Conservation (phyloP, 768 basidiomycete genomes). For the Leccinum aurantiacum region DNA sequence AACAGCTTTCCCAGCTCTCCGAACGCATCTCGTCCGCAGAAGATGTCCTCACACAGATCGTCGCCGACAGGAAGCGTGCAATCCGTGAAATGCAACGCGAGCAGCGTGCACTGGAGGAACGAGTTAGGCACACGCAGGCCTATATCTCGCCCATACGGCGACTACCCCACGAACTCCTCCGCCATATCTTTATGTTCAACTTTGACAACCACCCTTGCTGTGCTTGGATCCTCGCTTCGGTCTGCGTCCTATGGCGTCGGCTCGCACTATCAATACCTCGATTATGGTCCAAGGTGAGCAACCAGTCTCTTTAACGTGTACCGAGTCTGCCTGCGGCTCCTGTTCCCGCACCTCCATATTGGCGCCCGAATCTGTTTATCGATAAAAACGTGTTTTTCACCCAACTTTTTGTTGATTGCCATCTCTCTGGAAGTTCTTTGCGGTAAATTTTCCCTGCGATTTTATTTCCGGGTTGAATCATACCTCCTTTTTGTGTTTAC, state of each 20-base stretch:
- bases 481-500: slow-evolving; percentile 5
- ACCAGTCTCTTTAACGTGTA: neutral
- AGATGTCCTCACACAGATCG: slow-evolving; percentile 54
- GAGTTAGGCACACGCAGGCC: slow-evolving; percentile 50
- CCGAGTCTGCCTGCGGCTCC: slow-evolving; percentile 3
- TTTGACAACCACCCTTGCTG: slow-evolving; percentile 72
- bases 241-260: slow-evolving; percentile 65
- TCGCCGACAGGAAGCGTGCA: slow-evolving; percentile 50
- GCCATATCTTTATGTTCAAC: slow-evolving; percentile 67
- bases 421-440: neutral
- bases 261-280: slow-evolving; percentile 64
- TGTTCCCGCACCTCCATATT: slow-evolving; percentile 7
- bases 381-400: slow-evolving; percentile 16
- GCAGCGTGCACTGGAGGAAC: slow-evolving; percentile 47
- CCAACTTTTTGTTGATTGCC: neutral
- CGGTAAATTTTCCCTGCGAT: neutral
- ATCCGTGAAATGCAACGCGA: slow-evolving; percentile 58
- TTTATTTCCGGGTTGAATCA: neutral
- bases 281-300: slow-evolving; percentile 75
- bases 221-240: slow-evolving; percentile 73
- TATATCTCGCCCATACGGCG: slow-evolving; percentile 74
- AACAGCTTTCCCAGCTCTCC: slow-evolving; percentile 35
- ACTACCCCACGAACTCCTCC: slow-evolving; percentile 70
- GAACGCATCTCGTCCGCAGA: slow-evolving; percentile 54
- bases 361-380: slow-evolving; percentile 20